Evolutionary conservation across 1,139 yeast genomes (phyloP), one percentile per base, ranked within the genome.

Genomic region (Arxiozyma slooffiae): DNA sequence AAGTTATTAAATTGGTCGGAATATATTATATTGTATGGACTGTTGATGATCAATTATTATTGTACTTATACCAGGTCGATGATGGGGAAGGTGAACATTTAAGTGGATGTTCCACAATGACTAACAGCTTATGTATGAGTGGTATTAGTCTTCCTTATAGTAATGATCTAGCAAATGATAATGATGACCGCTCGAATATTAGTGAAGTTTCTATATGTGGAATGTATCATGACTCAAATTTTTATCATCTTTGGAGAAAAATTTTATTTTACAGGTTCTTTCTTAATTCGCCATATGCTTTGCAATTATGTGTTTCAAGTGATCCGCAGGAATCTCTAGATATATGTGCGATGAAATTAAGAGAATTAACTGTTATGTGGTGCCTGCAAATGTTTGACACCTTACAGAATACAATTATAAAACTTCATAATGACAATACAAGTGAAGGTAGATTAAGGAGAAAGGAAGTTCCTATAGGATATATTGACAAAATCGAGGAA

Each of bases 281-380:
- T 34, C 50, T 64, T 11, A 48, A 50, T 17, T 59, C 58, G 2
- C 52, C 54, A 7, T 41, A 53, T 47, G 44, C 57, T 11, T 22
- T 52, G 23, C 54, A 54, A 9, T 43, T 61, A 22, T 62, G 65
- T 45, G 55, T 53, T 5, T 57, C 62, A 37, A 52, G 52, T 16
- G 48, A 59, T 46, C 54, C 56, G 5, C 53, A 58, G 22, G 55
- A 53, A 30, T 53, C 60, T 5, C 50, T 61, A 9, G 62, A 64
- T 46, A 26, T 60, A 30, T 57, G 60, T 49, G 62, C 62, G 1
- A 52, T 65, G 56, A 64, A 61, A 51, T 49, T 64, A 20, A 57
- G 69, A 41, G 69, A 66, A 50, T 52, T 64, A 17, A 57, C 59
- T 8, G 66, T 64, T 4, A 46, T 65, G 44, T 62, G 64, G 60